Percentiles rank a stretch among this genome's conserved stretches.
Conservation (phyloP, 305 asterid genomes). For the Nicotiana rustica region DNA sequence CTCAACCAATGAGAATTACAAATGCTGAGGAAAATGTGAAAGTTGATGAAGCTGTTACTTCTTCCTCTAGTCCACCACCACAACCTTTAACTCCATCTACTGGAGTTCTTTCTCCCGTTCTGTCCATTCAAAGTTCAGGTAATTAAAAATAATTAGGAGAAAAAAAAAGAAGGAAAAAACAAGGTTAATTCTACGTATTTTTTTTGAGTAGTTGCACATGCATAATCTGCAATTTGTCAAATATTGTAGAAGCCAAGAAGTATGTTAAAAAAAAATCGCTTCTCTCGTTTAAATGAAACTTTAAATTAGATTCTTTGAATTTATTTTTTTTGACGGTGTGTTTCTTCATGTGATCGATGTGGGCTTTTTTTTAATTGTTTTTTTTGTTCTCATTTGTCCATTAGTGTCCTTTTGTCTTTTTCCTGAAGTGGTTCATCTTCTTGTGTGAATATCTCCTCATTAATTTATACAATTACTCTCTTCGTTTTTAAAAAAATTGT, state of each 20-base stretch:
- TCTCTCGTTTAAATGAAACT: not conserved
- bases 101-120: conserved; percentile 73
- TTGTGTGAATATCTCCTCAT: not conserved
- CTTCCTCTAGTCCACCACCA: conserved; percentile 71
- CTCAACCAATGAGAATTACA: conserved; percentile 41
- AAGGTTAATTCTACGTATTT: not conserved
- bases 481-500: no score
- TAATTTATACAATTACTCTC: no score
- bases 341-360: conserved; percentile 34
- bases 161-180: not conserved
- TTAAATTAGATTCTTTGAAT: conserved; percentile 14
- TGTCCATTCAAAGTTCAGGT: conserved; percentile 92
- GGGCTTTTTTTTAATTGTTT: not conserved
- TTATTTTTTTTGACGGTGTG: not conserved
- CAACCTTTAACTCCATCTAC: conserved; percentile 91
- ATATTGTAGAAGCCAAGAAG: not conserved
- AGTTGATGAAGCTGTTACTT: conserved; percentile 38
- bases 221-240: conserved; percentile 24
- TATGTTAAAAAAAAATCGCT: conserved; percentile 16
- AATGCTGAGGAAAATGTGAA: conserved; percentile 48
- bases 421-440: conserved; percentile 25
- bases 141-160: conserved; percentile 11
- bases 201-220: not conserved
- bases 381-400: conserved; percentile 39
- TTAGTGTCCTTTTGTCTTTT: conserved; percentile 38